These are phyloP conservation scores for Coemansia javaensis DNA, from an alignment of 192 early-diverging fungal species.

Conservation along the genomic window DNA sequence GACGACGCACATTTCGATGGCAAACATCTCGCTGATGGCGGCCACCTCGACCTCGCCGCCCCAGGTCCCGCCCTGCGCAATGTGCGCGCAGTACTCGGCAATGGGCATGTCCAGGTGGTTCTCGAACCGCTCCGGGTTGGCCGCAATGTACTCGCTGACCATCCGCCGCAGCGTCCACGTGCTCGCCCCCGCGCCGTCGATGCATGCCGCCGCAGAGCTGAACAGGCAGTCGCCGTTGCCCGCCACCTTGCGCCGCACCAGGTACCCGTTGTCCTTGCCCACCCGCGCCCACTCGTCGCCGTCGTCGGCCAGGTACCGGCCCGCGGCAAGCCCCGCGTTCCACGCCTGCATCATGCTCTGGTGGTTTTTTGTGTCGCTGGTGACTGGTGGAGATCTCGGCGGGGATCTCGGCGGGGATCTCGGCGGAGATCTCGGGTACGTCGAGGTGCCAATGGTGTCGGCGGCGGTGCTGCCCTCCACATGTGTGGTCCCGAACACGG, in stretches of 20 bases:
- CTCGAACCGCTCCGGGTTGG: constrained; percentile 49
- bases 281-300: background rate
- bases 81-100: constrained; percentile 57
- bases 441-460: too few species aligned
- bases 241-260: constrained; percentile 31
- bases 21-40: constrained; percentile 51
- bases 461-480: too few species aligned
- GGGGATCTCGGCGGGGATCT: too few species aligned
- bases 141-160: constrained; percentile 37
- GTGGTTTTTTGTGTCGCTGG: too few species aligned
- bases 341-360: too few species aligned
- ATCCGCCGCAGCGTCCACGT: constrained; percentile 23
- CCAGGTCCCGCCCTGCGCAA: constrained; percentile 55
- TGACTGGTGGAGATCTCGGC: too few species aligned
- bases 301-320: too few species aligned
- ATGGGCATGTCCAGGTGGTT: constrained; percentile 51
- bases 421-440: too few species aligned
- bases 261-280: constrained; percentile 13
- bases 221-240: constrained; percentile 64
- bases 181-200: constrained; percentile 11
- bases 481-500: too few species aligned
- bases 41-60: constrained; percentile 58
- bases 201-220: constrained; percentile 40
- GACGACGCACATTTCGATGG: constrained; percentile 59
- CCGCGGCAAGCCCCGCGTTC: too few species aligned